Base-by-base conservation (phyloP, 768 basidiomycete species). In the Trametes cubensis region DNA sequence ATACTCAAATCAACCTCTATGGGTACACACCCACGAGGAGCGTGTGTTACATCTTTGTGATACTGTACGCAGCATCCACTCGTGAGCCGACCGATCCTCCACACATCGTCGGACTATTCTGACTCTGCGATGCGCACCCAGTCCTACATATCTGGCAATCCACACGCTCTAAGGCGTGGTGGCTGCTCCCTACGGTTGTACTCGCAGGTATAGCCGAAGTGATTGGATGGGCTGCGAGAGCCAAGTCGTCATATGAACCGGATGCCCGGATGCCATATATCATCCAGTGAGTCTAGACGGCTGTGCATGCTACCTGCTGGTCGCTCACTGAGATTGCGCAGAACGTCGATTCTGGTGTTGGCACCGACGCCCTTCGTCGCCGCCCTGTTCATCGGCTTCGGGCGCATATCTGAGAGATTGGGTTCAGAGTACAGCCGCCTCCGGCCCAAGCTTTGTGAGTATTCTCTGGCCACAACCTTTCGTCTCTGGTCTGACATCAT, bases 361-460 rank as follows among this genome's bases (percentile, higher is more conserved):
- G 66, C 63, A 0, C 85, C 86, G 0, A 86, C 84, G 0, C 83
- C 83, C 0, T 74, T 86, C 11, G 70, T 86, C 6, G 86, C 85
- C 0, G 85, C 73, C 11, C 82, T 80, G 61, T 87, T 86, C 65
- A 71, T 85, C 40, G 79, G 85, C 42, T 76, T 85, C 34, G 81
- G 80, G 2, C 71, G 71, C 15, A 77, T 86, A 42, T 80, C 85
- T 20, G 50, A 62, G 2, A 67, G 65, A 0, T 66, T 85, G 0
- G 85, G 85, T 0, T 57, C 75, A 0, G 66, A 71, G 21, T 87
- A 84, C 68, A 85, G 83, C 65, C 77, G 84, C 1, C 70, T 87
- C n/a, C 66, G 58, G 8, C 74, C 77, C 0, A 67, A 52, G 42
- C 34, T 55, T 48, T 76, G 76, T 73, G 54, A 26, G 71, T 68